Evolutionary conservation across 2,329 filamentous ascomycete species (phyloP).

Genomic region (Fusarium caatingaense): DNA sequence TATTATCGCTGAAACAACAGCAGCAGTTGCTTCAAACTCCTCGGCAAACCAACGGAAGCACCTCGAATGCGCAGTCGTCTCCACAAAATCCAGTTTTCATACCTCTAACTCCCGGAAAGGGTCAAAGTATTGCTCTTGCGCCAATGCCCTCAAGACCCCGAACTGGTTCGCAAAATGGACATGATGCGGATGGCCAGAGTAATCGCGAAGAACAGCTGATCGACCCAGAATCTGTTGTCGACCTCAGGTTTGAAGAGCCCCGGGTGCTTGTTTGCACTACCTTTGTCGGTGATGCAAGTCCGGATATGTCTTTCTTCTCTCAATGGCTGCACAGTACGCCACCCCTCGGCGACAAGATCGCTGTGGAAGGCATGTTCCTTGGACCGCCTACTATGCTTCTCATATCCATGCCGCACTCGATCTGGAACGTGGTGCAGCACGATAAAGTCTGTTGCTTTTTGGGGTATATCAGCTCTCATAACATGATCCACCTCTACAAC

Average conservation of each 20-base stretch:
- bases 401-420: constrained; percentile 72
- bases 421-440: constrained; percentile 73
- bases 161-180: constrained; percentile 47
- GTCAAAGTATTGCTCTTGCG: constrained; percentile 64
- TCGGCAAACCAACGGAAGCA: constrained; percentile 60
- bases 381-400: constrained; percentile 74
- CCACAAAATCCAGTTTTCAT: constrained; percentile 64
- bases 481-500: constrained; percentile 73
- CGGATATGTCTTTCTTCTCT: constrained; percentile 74
- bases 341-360: constrained; percentile 66
- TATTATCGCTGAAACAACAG: constrained; percentile 58
- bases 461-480: constrained; percentile 74
- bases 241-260: constrained; percentile 70
- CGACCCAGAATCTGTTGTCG: constrained; percentile 61
- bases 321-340: constrained; percentile 73
- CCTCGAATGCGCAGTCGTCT: constrained; percentile 51
- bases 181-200: constrained; percentile 41
- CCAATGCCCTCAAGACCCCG: constrained; percentile 55
- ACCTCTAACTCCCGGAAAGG: constrained; percentile 65
- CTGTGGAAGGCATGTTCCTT: constrained; percentile 75
- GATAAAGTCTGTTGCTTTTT: constrained; percentile 75
- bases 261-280: constrained; percentile 75
- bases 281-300: constrained; percentile 72
- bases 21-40: constrained; percentile 57
- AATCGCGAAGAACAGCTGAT: constrained; percentile 56